These are phyloP conservation scores for Prunus davidiana DNA, from an alignment of 306 rosid species.

Conservation along the genomic window DNA sequence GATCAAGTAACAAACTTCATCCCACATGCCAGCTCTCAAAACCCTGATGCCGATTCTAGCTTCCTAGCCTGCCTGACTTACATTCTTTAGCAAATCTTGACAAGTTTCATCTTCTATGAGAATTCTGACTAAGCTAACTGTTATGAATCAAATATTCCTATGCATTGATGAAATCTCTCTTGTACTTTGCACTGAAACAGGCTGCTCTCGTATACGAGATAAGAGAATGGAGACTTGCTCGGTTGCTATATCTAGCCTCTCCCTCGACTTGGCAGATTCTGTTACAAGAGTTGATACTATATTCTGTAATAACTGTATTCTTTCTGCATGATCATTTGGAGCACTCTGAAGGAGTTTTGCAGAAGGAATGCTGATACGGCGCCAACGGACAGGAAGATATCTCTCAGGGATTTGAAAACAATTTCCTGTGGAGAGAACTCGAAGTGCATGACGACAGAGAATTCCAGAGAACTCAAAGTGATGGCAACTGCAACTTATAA, in stretches of 20 bases:
- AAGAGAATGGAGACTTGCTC: conserved; percentile 73
- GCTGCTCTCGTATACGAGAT: conserved; percentile 72
- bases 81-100: conserved; percentile 19
- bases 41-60: not conserved
- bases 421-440: conserved; percentile 90
- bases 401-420: conserved; percentile 94
- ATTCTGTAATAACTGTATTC: conserved; percentile 66
- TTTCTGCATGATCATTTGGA: conserved; percentile 63
- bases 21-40: conserved; percentile 15
- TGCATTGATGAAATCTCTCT: conserved; percentile 56
- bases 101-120: conserved; percentile 6
- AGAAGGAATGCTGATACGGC: conserved; percentile 69
- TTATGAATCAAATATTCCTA: conserved; percentile 45
- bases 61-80: not conserved
- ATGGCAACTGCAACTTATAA: conserved; percentile 88
- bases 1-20: conserved; percentile 18
- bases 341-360: conserved; percentile 53
- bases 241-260: conserved; percentile 75
- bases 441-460: conserved; percentile 86
- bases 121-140: conserved; percentile 16
- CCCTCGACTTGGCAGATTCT: conserved; percentile 85
- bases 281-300: conserved; percentile 73
- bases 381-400: conserved; percentile 92
- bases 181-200: conserved; percentile 57
- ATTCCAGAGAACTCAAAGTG: conserved; percentile 95